These are phyloP conservation scores for Vigna hirtella DNA, from an alignment of 306 rosid genomes.

Conservation along the genomic window DNA sequence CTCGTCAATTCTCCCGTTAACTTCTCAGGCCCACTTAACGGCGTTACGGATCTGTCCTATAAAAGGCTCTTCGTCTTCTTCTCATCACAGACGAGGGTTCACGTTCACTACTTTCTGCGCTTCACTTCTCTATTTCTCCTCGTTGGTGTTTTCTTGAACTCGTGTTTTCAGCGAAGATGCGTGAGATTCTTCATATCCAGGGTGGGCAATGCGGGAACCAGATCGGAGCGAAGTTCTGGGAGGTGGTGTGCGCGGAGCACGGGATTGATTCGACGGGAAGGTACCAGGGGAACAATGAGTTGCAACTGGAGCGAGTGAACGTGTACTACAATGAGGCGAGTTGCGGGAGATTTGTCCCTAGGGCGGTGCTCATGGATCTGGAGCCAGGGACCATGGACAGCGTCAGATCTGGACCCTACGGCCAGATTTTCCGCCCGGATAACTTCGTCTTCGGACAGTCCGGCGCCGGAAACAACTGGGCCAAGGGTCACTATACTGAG, in stretches of 20 bases:
- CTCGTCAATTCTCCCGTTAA: slow-evolving; percentile 42
- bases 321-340: slow-evolving; percentile 73
- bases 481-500: slow-evolving; percentile 68
- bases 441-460: slow-evolving; percentile 65
- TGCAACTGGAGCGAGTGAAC: slow-evolving; percentile 66
- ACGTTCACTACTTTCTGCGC: background rate
- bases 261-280: slow-evolving; percentile 61
- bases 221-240: slow-evolving; percentile 60
- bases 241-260: slow-evolving; percentile 66
- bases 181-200: slow-evolving; percentile 69
- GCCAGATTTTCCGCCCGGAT: slow-evolving; percentile 60
- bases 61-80: slow-evolving; percentile 1
- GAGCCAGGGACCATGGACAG: slow-evolving; percentile 75
- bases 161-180: slow-evolving; percentile 47
- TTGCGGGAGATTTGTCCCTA: slow-evolving; percentile 60
- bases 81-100: slow-evolving; percentile 10
- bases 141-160: background rate
- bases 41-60: slow-evolving; percentile 51
- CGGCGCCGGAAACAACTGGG: slow-evolving; percentile 73
- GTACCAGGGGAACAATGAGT: slow-evolving; percentile 53
- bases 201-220: slow-evolving; percentile 64
- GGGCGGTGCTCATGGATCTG: slow-evolving; percentile 64
- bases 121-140: background rate
- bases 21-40: slow-evolving; percentile 27
- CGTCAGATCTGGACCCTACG: slow-evolving; percentile 61